These are phyloP conservation scores for Mycena alexandri DNA, from an alignment of 768 basidiomycete genomes.

Conservation along the genomic window DNA sequence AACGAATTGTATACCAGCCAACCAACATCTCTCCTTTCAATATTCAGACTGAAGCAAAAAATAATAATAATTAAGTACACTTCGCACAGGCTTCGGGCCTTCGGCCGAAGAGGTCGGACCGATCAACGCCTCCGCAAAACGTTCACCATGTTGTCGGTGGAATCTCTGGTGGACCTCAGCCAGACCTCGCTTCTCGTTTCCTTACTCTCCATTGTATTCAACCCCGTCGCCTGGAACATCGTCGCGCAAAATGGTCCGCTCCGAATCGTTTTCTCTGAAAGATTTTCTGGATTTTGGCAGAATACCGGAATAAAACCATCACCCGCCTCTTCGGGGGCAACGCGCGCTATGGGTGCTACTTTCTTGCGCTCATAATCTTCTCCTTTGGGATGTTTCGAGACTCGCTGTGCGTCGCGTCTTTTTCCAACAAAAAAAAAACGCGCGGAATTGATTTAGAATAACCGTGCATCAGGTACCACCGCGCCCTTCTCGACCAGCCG, in stretches of 20 bases:
- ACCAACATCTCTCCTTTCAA: no score
- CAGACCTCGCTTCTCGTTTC: slow-evolving; percentile 76
- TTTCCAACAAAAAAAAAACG: neutral
- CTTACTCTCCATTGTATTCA: slow-evolving; percentile 84
- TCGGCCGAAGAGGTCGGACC: no score
- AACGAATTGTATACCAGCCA: no score
- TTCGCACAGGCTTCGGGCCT: no score
- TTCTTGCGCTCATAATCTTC: slow-evolving; percentile 88
- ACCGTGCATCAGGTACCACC: slow-evolving; percentile 67
- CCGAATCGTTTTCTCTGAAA: neutral
- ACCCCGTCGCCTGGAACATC: slow-evolving; percentile 96
- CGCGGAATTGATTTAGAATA: no score
- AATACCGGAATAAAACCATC: slow-evolving; percentile 87
- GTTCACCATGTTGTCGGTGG: slow-evolving; percentile 24
- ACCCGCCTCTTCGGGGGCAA: slow-evolving; percentile 87
- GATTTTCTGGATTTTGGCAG: slow-evolving; percentile 40
- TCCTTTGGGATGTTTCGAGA: slow-evolving; percentile 88
- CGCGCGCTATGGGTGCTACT: slow-evolving; percentile 84
- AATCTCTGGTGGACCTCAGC: slow-evolving; percentile 66
- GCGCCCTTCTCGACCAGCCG: slow-evolving; percentile 85
- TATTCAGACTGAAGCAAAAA: no score
- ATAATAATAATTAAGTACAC: no score
- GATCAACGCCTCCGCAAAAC: neutral
- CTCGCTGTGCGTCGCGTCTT: slow-evolving; percentile 63
- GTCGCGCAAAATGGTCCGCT: slow-evolving; percentile 88